Evolutionary conservation across 257 asterid genomes (phyloP).

Genomic region (Paraleonurus japonicus): DNA sequence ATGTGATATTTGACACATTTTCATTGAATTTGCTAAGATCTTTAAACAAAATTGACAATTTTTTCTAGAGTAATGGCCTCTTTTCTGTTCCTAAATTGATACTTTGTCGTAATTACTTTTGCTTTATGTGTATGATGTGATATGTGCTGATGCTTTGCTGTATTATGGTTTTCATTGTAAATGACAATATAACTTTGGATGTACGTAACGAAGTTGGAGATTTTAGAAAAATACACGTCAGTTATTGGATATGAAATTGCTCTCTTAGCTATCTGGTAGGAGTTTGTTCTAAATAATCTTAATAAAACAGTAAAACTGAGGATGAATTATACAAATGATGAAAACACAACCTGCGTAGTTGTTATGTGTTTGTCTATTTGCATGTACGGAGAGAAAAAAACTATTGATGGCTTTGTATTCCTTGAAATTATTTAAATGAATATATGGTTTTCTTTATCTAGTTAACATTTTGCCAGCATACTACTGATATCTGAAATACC

Average conservation of each 20-base stretch:
- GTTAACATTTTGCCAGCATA: not conserved
- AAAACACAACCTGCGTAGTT: not conserved
- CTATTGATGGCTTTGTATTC: not conserved
- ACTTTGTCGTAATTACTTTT: not conserved
- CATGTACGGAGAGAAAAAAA: not conserved
- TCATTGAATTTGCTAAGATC: not conserved
- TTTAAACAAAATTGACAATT: not conserved
- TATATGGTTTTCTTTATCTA: not conserved
- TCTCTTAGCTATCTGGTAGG: not conserved
- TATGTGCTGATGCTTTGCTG: not conserved
- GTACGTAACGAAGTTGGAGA: not conserved
- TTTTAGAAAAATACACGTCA: not conserved
- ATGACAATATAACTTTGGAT: not conserved
- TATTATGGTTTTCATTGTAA: not conserved
- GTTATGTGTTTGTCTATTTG: not conserved
- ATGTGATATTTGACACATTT: not conserved
- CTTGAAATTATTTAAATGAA: not conserved
- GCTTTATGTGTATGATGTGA: not conserved
- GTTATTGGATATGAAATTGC: not conserved
- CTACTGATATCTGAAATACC: not conserved
- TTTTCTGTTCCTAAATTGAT: not conserved
- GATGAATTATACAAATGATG: not conserved
- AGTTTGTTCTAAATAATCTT: not conserved
- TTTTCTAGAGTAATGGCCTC: not conserved
- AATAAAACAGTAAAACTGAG: not conserved